phyloP scores from a whole-genome alignment of 345 rosid genomes.

The Eucalyptus regnans region DNA sequence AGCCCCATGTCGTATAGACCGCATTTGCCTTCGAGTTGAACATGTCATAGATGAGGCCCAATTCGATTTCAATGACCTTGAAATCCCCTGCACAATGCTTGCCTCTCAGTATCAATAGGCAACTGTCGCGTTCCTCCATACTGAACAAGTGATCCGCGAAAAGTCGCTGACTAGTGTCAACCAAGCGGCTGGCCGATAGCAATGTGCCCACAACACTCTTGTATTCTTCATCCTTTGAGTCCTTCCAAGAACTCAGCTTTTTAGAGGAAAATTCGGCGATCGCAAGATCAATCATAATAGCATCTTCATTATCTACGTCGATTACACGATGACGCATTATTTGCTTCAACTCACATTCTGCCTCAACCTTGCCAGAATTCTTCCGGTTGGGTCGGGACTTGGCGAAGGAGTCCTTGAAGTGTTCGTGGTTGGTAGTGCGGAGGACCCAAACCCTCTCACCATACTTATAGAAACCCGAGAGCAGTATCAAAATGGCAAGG shows the following conservation, averaged over 20 bases:
- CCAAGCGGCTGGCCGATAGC: accelerated
- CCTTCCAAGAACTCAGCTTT: accelerated
- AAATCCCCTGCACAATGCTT: too few species aligned
- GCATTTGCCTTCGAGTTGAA: too few species aligned
- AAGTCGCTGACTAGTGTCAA: too few species aligned
- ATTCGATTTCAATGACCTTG: too few species aligned
- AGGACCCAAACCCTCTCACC: background rate
- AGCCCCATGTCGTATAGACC: too few species aligned
- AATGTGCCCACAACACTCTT: accelerated
- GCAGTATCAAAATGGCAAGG: background rate
- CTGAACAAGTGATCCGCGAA: too few species aligned
- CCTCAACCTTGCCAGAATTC: background rate
- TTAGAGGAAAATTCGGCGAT: accelerated
- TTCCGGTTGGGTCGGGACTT: accelerated
- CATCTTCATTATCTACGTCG: too few species aligned
- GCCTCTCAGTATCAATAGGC: too few species aligned
- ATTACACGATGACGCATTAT: too few species aligned
- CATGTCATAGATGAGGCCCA: too few species aligned
- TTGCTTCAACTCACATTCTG: accelerated
- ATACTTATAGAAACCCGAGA: constrained; percentile 10
- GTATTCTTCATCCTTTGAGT: accelerated
- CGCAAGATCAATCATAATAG: accelerated
- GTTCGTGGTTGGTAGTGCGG: accelerated
- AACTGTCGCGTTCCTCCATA: too few species aligned
- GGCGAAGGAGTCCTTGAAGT: background rate